phyloP scores from a whole-genome alignment of 345 rosid species.

The Euphorbia tirucalli region DNA sequence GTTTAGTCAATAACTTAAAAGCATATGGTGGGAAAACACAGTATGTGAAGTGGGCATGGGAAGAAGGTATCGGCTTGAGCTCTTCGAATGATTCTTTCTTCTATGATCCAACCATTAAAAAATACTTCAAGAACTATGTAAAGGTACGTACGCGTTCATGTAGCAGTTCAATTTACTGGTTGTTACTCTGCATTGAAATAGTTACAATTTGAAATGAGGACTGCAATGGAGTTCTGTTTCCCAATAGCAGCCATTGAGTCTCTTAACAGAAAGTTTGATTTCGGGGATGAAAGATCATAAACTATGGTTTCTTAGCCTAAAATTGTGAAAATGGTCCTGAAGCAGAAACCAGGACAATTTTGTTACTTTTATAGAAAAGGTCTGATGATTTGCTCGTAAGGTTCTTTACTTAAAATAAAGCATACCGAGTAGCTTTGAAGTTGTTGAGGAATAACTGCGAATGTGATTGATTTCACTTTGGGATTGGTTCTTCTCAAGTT shows the following conservation, averaged over 20 bases:
- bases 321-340: too few species aligned
- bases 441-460: background rate
- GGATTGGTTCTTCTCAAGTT: too few species aligned
- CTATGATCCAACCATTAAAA: constrained; percentile 89
- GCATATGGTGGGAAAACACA: constrained; percentile 94
- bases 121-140: constrained; percentile 74
- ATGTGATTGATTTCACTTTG: background rate
- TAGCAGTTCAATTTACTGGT: background rate
- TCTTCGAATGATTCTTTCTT: constrained; percentile 95
- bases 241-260: too few species aligned
- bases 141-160: constrained; percentile 37
- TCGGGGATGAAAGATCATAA: too few species aligned
- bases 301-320: too few species aligned
- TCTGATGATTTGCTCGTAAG: too few species aligned
- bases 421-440: background rate
- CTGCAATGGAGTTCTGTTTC: too few species aligned
- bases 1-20: constrained; percentile 83
- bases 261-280: too few species aligned
- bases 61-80: constrained; percentile 91
- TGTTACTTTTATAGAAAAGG: too few species aligned
- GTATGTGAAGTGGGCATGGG: constrained; percentile 97
- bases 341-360: too few species aligned
- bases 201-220: background rate
- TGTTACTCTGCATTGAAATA: background rate
- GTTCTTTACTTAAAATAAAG: too few species aligned